phyloP scores from a whole-genome alignment of 208 protist genomes.

The Trypanosomatidae sp. region DNA sequence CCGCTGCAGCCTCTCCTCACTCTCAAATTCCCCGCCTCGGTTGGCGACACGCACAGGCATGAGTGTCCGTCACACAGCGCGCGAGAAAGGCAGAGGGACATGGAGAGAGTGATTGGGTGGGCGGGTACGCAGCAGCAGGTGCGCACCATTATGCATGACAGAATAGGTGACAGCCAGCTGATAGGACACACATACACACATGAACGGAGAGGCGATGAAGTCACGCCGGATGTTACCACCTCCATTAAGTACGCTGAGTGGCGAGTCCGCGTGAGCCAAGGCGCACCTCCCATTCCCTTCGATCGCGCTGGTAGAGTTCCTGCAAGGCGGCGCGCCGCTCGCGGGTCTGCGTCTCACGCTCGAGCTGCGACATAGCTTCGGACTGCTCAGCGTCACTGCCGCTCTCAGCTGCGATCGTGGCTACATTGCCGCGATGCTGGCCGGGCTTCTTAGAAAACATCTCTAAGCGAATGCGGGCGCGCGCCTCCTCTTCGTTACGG shows the following conservation, averaged over 20 bases:
- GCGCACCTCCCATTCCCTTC: constrained; percentile 53
- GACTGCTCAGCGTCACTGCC: neutral
- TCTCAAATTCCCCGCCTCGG: neutral
- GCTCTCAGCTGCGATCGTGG: neutral
- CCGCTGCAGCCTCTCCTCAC: neutral
- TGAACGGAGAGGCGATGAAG: neutral
- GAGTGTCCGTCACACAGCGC: neutral
- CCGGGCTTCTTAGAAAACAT: constrained; percentile 17
- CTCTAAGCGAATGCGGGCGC: constrained; percentile 47
- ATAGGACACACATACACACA: neutral
- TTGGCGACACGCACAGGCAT: neutral
- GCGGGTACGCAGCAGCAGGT: neutral
- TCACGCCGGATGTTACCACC: no score
- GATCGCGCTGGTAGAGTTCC: constrained; percentile 64
- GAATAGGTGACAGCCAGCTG: no score
- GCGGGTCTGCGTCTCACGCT: constrained; percentile 31
- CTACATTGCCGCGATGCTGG: constrained; percentile 22
- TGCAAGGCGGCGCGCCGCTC: constrained; percentile 64
- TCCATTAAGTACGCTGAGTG: constrained; percentile 1
- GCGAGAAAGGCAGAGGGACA: neutral
- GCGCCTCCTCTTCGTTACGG: constrained; percentile 57
- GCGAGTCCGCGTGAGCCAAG: constrained; percentile 52
- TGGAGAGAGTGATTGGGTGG: neutral
- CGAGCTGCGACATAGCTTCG: constrained; percentile 15
- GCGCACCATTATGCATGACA: neutral